A percentile compares a stretch with the other conserved stretches of the same genome.
phyloP scores from a whole-genome alignment of 495 filamentous ascomycete genomes.

The Apodospora peruviana region DNA sequence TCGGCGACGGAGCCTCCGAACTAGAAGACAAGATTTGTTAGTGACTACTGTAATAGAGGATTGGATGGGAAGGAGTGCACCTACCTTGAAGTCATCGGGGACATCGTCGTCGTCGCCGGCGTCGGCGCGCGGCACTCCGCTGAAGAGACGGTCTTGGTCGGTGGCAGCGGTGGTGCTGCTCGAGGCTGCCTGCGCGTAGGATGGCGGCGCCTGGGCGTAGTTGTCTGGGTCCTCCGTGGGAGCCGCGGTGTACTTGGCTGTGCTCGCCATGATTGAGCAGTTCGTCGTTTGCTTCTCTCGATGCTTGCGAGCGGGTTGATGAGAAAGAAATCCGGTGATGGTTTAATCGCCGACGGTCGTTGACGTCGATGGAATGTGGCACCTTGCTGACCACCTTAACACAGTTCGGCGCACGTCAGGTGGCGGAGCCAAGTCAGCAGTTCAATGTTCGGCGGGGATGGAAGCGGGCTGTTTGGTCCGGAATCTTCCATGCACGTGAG shows the following conservation, averaged over 20 bases:
- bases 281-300: neutral
- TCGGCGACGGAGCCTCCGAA: conserved; percentile 89
- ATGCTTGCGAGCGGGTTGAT: neutral
- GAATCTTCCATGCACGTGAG: neutral
- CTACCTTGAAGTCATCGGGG: conserved; percentile 95
- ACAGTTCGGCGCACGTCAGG: too few species aligned
- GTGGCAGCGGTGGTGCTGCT: conserved; percentile 33
- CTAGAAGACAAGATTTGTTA: conserved; percentile 27
- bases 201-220: conserved; percentile 82
- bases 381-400: neutral
- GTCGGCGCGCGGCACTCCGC: conserved; percentile 58
- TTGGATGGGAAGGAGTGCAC: neutral
- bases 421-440: neutral
- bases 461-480: neutral
- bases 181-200: conserved; percentile 51
- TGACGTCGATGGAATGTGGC: neutral
- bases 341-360: neutral
- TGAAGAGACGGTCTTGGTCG: conserved; percentile 34
- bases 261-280: conserved; percentile 52
- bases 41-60: neutral
- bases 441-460: neutral
- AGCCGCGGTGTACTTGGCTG: conserved; percentile 64
- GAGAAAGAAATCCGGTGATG: neutral
- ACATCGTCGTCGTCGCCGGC: conserved; percentile 84
- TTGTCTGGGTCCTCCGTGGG: conserved; percentile 66